Evolutionary conservation across 2,329 filamentous ascomycete species (phyloP), one percentile per base, ranked within the genome.

Genomic region (Verruconis gallopava): DNA sequence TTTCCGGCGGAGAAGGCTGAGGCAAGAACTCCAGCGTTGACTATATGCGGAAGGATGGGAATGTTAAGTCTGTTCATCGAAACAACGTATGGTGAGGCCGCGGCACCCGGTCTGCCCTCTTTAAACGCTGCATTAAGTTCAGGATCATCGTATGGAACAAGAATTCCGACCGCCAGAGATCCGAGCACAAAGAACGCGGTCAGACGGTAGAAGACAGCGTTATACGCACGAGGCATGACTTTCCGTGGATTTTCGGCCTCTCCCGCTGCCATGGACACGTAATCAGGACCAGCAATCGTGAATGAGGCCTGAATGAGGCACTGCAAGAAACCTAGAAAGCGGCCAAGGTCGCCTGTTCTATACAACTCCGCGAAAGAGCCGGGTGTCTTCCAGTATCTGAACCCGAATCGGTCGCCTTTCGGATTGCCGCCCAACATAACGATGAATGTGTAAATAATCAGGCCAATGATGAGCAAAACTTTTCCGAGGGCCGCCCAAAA

Each of bases 361-460:
- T 79, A 69, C 46, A 73, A 68, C 47, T 78, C 71, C 2, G 72
- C 71, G 55, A 89, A 88, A 0, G 82, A 68, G 1, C 83, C 83
- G 0, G 82, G 83, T 0, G 73, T 63, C 3, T 69, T 65, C 75
- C 76, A 81, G 56, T 72, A 76, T 5, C 79, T 70, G 55, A 89
- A 89, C 1, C 83, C 83, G 47, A 83, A 83, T 0, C 73, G 66
- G 49, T 88, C 80, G 28, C 73, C 66, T 1, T 76, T 56, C 0
- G 85, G 85, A 50, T 89, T 91, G 2, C 81, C 85, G 5, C 85
- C 85, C 1, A 93, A 63, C 79, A 91, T 91, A 48, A 77, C 76
- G 48, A 93, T 70, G 53, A 93, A 85, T 2, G 85, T 89, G 62
- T 84, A 89, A 48, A 76, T 52, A 50, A 88, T 72, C 40, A 89